Evolutionary conservation across 306 rosid species (phyloP).

Genomic region (Begonia loranthoides): DNA sequence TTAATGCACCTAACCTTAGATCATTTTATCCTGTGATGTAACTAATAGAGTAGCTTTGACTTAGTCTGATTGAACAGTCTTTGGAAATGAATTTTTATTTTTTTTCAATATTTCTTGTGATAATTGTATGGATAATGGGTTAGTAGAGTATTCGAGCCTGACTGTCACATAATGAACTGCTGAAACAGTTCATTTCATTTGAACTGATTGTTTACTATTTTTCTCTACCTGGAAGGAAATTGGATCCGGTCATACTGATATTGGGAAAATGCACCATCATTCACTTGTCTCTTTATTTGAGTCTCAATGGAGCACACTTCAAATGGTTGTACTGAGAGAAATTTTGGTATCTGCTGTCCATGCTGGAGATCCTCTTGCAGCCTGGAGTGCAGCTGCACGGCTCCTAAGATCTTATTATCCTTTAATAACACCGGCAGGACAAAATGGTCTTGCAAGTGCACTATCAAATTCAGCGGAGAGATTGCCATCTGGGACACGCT

Average conservation of each 20-base stretch:
- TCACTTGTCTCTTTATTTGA: constrained; percentile 79
- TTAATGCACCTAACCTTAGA: too few species aligned
- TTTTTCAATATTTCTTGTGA: too few species aligned
- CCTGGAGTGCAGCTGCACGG: constrained; percentile 98
- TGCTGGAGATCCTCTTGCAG: constrained; percentile 98
- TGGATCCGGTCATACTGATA: constrained; percentile 46
- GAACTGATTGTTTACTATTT: constrained; percentile 2
- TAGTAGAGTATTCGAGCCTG: neutral
- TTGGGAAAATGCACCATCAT: constrained; percentile 63
- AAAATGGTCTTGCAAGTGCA: constrained; percentile 86
- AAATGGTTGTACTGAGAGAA: constrained; percentile 93
- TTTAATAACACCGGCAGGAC: constrained; percentile 84
- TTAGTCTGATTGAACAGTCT: too few species aligned
- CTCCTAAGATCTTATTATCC: constrained; percentile 93
- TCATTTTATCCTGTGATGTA: too few species aligned
- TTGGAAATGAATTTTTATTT: too few species aligned
- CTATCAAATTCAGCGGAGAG: constrained; percentile 83
- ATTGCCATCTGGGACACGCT: constrained; percentile 81
- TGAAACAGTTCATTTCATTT: neutral
- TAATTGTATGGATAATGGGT: too few species aligned
- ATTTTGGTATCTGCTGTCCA: constrained; percentile 88
- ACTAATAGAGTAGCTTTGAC: too few species aligned
- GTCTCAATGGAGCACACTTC: constrained; percentile 96
- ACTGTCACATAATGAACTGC: neutral
- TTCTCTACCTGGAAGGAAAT: constrained; percentile 38